These are phyloP conservation scores for Aspergillus aculeatinus DNA, from an alignment of 2,329 filamentous ascomycete species.

Conservation along the genomic window DNA sequence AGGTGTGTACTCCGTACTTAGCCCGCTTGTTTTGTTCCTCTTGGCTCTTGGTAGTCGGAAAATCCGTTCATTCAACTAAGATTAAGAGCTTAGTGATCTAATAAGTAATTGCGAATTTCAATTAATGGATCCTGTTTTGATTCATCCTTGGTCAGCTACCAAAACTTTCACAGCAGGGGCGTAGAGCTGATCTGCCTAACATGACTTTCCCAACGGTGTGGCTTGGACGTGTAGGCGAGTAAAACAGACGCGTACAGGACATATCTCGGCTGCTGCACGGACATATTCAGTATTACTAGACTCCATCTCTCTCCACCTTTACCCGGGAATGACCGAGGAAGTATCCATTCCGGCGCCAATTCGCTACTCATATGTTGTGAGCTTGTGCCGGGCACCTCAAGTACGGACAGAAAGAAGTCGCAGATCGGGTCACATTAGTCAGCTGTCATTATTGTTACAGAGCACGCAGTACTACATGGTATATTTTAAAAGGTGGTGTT, in stretches of 20 bases:
- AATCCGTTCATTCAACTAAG: no score
- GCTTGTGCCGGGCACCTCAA: no score
- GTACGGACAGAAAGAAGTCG: no score
- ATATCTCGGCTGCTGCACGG: constrained; percentile 39
- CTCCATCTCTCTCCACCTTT: constrained; percentile 17
- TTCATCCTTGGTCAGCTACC: neutral
- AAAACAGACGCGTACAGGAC: constrained; percentile 35
- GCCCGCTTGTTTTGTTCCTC: neutral
- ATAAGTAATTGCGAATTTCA: no score
- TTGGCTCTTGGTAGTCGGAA: neutral
- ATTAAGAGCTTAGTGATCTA: no score
- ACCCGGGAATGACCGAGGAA: constrained; percentile 28
- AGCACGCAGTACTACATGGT: no score
- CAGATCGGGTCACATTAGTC: no score
- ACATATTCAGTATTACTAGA: constrained; percentile 15
- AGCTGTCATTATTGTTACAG: no score
- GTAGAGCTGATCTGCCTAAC: neutral
- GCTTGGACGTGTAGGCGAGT: constrained; percentile 17
- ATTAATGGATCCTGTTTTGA: neutral
- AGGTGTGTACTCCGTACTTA: no score
- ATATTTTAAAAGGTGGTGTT: no score
- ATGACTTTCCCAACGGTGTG: neutral
- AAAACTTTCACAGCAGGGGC: neutral
- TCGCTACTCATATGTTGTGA: neutral
- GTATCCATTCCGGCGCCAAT: neutral